A percentile compares a stretch with the other conserved stretches of the same genome.
Evolutionary conservation across 2,329 filamentous ascomycete species (phyloP).

Genomic region (Trichothecium roseum): DNA sequence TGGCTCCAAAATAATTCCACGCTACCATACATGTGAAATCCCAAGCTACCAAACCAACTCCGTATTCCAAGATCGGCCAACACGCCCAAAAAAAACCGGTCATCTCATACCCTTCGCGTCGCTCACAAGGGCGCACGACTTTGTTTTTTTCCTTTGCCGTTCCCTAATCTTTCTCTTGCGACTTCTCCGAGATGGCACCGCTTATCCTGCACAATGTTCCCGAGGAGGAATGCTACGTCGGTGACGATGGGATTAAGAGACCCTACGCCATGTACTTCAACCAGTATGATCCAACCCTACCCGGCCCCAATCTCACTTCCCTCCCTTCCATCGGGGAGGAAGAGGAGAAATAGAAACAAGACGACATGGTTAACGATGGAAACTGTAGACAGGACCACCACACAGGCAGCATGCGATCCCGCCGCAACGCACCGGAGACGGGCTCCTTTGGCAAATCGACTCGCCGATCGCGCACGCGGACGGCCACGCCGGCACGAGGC

Average conservation of each 20-base stretch:
- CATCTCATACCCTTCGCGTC: too few species aligned
- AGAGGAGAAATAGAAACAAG: background rate
- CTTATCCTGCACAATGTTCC: slow-evolving; percentile 60
- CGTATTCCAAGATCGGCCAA: too few species aligned
- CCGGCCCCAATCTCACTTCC: background rate
- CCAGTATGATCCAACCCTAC: slow-evolving; percentile 35
- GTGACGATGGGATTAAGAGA: slow-evolving; percentile 53
- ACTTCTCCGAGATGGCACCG: slow-evolving; percentile 57
- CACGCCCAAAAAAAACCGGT: too few species aligned
- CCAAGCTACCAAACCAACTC: too few species aligned
- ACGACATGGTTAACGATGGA: slow-evolving; percentile 1
- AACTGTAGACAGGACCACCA: slow-evolving; percentile 41
- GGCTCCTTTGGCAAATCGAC: slow-evolving; percentile 60
- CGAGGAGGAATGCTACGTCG: slow-evolving; percentile 56
- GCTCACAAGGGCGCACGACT: too few species aligned
- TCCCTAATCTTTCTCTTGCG: too few species aligned
- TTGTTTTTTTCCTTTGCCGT: too few species aligned
- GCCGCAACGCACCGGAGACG: slow-evolving; percentile 46
- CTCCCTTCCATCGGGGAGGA: background rate
- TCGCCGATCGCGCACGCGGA: slow-evolving; percentile 50
- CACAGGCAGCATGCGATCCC: slow-evolving; percentile 34
- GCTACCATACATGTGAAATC: too few species aligned
- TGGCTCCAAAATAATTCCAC: too few species aligned
- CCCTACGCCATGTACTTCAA: slow-evolving; percentile 58
- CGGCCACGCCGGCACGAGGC: slow-evolving; percentile 43